Conservation (phyloP, 2,329 filamentous ascomycete species). For the Nemania serpens region DNA sequence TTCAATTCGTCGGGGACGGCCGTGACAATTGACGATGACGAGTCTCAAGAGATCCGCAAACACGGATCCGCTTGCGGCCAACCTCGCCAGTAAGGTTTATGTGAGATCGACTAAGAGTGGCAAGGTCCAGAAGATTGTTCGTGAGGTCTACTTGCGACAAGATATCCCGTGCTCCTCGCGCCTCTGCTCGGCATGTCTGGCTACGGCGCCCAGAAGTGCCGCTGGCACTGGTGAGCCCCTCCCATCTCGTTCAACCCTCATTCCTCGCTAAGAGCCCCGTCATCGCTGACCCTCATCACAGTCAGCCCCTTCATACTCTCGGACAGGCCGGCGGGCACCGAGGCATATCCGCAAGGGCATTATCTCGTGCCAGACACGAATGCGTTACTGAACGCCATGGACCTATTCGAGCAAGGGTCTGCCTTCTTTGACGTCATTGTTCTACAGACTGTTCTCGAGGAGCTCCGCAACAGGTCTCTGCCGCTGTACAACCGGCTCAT, state of each 20-base stretch:
- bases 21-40: slow-evolving; percentile 53
- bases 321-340: slow-evolving; percentile 83
- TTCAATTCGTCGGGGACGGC: not conserved
- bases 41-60: slow-evolving; percentile 65
- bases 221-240: slow-evolving; percentile 68
- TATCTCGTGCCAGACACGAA: slow-evolving; percentile 97
- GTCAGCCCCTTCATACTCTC: slow-evolving; percentile 86
- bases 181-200: slow-evolving; percentile 77
- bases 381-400: slow-evolving; percentile 92
- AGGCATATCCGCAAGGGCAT: slow-evolving; percentile 81
- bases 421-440: slow-evolving; percentile 98
- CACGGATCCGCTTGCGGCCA: slow-evolving; percentile 63
- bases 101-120: slow-evolving; percentile 92
- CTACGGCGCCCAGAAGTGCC: slow-evolving; percentile 77
- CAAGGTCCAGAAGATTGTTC: slow-evolving; percentile 98
- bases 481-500: slow-evolving; percentile 94
- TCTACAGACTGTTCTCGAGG: slow-evolving; percentile 93
- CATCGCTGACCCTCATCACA: slow-evolving; percentile 44
- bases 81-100: slow-evolving; percentile 93
- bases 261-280: slow-evolving; percentile 9
- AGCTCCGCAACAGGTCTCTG: slow-evolving; percentile 89
- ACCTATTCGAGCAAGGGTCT: slow-evolving; percentile 88
- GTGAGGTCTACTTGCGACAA: slow-evolving; percentile 92
- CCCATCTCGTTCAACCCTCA: not conserved
- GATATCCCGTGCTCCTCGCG: slow-evolving; percentile 97